Evolutionary conservation across 2,329 filamentous ascomycete genomes (phyloP), one percentile per base, ranked within the genome.

Genomic region (Xylaria sp.): DNA sequence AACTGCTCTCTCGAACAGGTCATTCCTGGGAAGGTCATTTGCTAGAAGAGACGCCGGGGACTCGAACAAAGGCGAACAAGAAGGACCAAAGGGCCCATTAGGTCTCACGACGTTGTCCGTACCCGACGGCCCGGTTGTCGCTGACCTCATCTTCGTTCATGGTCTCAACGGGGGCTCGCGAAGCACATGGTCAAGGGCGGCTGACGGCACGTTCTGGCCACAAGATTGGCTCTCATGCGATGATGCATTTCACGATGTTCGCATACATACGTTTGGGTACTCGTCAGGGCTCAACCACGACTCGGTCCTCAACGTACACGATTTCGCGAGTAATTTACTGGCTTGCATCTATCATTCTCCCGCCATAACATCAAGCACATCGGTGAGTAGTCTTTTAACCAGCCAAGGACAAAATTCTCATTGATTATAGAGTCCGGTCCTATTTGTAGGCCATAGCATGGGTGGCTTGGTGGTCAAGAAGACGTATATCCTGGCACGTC

Each of bases 401-500:
- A 5, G 3, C 15, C 19, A 21, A 7, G 15, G n/a, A 46, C n/a
- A 13, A 29, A 1, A 17, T 53, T 2, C 52, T 56, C 21, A 61
- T 27, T 1, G 1, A 19, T 43, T 33, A n/a, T 23, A 72, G 69
- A 21, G 64, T 0, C 64, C 29, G 1, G 38, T 77, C 3, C 68
- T 79, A 9, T 70, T 79, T 11, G 66, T 78, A 17, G 75, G 67
- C 2, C 77, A 79, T 47, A 76, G 74, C 53, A 77, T 79, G 75
- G 77, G 77, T 73, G 58, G 58, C 1, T n/a, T 61, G 17, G 58
- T 61, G 38, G 57, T 61, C 23, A 78, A 78, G 54, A 72, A 72
- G 58, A 76, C 76, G 0, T 76, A 70, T 41, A 70, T 78, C 9
- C 58, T 77, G 0, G 72, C 67, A 2, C 60, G 61, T 4, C 68